Percentiles rank a stretch among this genome's conserved stretches.
Conservation (phyloP, 345 rosid species). For the Salix koriyanagi region DNA sequence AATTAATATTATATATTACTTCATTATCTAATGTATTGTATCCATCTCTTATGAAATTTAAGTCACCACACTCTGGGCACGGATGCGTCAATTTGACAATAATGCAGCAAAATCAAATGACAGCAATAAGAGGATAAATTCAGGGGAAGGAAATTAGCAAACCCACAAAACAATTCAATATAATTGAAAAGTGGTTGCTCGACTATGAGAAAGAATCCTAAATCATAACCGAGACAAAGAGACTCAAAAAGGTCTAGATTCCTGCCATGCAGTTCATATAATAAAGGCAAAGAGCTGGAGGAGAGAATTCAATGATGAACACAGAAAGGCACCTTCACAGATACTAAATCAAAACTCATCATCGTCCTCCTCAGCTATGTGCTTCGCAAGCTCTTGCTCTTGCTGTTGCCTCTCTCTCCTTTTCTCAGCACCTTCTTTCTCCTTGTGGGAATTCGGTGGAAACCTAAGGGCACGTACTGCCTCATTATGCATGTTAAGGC, state of each 20-base stretch:
- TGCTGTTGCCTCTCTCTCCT: slow-evolving; percentile 82
- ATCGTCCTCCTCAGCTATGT: slow-evolving; percentile 90
- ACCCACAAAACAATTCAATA: not conserved
- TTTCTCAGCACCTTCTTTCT: slow-evolving; percentile 78
- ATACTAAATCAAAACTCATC: slow-evolving; percentile 48
- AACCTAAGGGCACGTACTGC: slow-evolving; percentile 68
- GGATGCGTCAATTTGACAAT: not conserved
- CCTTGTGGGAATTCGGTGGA: slow-evolving; percentile 72
- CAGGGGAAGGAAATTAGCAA: not conserved
- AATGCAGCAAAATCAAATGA: not conserved
- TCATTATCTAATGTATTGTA: not conserved
- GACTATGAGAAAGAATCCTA: not conserved
- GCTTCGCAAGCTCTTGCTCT: slow-evolving; percentile 82
- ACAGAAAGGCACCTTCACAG: not conserved
- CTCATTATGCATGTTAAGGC: slow-evolving; percentile 88
- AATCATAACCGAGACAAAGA: not conserved
- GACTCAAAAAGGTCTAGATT: not conserved
- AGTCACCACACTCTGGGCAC: not conserved
- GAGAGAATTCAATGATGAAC: not conserved
- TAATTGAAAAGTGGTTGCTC: slow-evolving; percentile 6
- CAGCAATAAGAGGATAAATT: not conserved
- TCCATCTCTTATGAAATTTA: not conserved
- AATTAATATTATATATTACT: not conserved
- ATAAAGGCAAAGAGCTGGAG: not conserved
- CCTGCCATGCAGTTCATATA: not conserved